phyloP scores from a whole-genome alignment of 2,329 filamentous ascomycete genomes.

The Sporothrix brunneoviolacea region DNA sequence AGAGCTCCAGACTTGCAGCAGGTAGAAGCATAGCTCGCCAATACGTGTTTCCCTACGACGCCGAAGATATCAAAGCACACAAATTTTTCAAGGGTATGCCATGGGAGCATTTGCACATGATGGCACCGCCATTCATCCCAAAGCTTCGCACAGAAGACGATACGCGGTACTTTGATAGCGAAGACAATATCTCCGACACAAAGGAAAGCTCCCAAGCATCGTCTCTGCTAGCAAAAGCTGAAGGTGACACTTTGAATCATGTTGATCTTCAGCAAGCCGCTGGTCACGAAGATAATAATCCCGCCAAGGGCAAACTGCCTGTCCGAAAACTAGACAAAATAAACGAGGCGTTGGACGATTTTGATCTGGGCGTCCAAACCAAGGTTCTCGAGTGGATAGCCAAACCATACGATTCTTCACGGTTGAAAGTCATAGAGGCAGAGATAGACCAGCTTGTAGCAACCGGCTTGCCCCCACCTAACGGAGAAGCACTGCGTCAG shows the following conservation, averaged over 20 bases:
- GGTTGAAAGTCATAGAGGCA: conserved; percentile 42
- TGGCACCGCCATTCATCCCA: conserved; percentile 73
- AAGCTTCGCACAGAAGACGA: conserved; percentile 61
- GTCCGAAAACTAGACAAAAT: background rate
- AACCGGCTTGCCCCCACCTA: conserved; percentile 26
- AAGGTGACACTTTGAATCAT: background rate
- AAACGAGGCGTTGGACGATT: background rate
- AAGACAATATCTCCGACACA: conserved; percentile 59
- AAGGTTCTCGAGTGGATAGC: conserved; percentile 40
- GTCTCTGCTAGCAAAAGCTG: background rate
- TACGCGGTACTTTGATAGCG: conserved; percentile 85
- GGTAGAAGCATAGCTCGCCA: conserved; percentile 34
- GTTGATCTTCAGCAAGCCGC: too few relatives aligned
- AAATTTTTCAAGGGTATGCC: conserved; percentile 74
- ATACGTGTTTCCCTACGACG: conserved; percentile 77
- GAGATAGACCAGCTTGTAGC: conserved; percentile 36
- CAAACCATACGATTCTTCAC: conserved; percentile 41
- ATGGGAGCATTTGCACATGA: conserved; percentile 68
- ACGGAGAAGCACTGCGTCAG: conserved; percentile 40
- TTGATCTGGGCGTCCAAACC: conserved; percentile 28
- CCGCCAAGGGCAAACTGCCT: background rate
- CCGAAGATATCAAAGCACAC: conserved; percentile 82
- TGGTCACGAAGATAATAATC: background rate
- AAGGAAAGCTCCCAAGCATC: conserved; percentile 11
- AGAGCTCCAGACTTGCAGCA: background rate